These are phyloP conservation scores for Santalum album DNA, from an alignment of 164 flowering plant species.

Conservation along the genomic window DNA sequence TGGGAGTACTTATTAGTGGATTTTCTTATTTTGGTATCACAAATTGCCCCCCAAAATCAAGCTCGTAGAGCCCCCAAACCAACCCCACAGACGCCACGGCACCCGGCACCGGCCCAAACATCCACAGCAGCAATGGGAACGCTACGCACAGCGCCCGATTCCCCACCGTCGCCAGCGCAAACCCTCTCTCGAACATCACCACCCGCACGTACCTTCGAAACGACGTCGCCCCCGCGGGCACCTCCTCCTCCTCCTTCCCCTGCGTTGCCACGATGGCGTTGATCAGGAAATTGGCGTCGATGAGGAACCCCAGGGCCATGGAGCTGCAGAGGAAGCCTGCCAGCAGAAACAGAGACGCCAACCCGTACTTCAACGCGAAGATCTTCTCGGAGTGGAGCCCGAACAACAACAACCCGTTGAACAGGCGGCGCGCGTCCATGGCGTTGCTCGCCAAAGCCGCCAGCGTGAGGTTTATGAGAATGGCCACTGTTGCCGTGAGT, in stretches of 20 bases:
- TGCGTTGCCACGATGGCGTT: constrained; percentile 14
- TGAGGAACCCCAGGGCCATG: constrained; percentile 40
- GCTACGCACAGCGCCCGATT: constrained; percentile 39
- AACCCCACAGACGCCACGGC: constrained; percentile 36
- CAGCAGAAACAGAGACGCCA: constrained; percentile 32
- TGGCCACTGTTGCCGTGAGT: constrained; percentile 40
- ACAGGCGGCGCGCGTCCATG: constrained; percentile 33
- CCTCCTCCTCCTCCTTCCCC: too few relatives aligned
- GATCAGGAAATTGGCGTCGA: constrained; percentile 51
- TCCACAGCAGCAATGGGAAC: constrained; percentile 54
- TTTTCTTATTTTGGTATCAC: too few relatives aligned
- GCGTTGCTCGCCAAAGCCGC: constrained; percentile 59
- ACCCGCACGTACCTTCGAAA: constrained; percentile 11
- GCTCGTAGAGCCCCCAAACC: constrained; percentile 43
- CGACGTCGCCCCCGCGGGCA: constrained; percentile 7
- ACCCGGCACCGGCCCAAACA: constrained; percentile 57
- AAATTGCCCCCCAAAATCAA: constrained; percentile 32
- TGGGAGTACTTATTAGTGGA: too few relatives aligned
- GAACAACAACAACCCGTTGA: constrained; percentile 22
- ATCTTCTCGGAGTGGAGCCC: constrained; percentile 33
- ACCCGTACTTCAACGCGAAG: constrained; percentile 37
- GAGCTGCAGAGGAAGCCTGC: constrained; percentile 64
- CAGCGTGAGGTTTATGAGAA: constrained; percentile 28
- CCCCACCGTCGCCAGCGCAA: constrained; percentile 38
- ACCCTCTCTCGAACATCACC: constrained; percentile 53